Percentiles rank a stretch among this genome's conserved stretches.
These are phyloP conservation scores for Tetracladium setigerum DNA, from an alignment of 495 filamentous ascomycete species.

Conservation along the genomic window DNA sequence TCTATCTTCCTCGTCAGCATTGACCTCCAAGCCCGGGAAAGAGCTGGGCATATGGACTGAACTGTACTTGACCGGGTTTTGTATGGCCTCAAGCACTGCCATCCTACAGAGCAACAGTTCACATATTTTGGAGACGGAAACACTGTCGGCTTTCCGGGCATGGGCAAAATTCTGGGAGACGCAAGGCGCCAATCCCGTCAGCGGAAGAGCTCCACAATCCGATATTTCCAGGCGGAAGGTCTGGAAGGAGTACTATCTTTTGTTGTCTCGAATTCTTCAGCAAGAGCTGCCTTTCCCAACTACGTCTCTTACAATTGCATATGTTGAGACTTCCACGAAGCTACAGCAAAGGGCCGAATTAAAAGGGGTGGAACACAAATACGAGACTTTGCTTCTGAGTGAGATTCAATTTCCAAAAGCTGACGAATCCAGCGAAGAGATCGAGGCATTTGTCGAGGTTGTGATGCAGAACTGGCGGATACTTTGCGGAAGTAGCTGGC, in stretches of 20 bases:
- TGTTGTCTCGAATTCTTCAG: constrained; percentile 59
- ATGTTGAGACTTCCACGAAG: constrained; percentile 42
- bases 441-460: constrained; percentile 74
- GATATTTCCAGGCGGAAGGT: constrained; percentile 48
- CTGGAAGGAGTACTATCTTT: constrained; percentile 76
- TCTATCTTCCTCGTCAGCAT: constrained; percentile 38
- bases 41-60: constrained; percentile 74
- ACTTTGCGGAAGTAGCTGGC: constrained; percentile 66
- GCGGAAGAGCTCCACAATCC: constrained; percentile 12
- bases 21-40: constrained; percentile 34
- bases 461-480: constrained; percentile 81
- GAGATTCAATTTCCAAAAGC: constrained; percentile 81
- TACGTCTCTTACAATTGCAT: constrained; percentile 27
- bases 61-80: constrained; percentile 62
- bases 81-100: constrained; percentile 53
- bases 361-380: constrained; percentile 63
- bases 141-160: constrained; percentile 49
- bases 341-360: constrained; percentile 64
- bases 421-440: constrained; percentile 58
- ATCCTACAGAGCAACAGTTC: constrained; percentile 34
- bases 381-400: constrained; percentile 62
- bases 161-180: constrained; percentile 53
- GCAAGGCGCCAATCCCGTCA: constrained; percentile 33
- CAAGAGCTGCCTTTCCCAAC: constrained; percentile 42
- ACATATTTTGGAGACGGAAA: constrained; percentile 35